Conservation (phyloP, 129 eudicot species). For the Artemisia annua region DNA sequence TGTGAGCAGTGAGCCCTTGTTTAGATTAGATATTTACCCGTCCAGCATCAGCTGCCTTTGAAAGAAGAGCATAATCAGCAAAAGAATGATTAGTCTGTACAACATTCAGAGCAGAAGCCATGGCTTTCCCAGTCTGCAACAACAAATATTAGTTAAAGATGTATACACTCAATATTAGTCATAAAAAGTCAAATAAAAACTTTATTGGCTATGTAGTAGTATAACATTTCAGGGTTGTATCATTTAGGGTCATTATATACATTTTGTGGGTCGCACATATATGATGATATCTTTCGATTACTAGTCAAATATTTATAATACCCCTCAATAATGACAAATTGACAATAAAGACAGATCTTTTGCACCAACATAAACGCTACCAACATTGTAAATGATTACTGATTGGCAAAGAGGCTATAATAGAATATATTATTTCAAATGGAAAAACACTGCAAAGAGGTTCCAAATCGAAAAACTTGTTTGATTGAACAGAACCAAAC, state of each 20-base stretch:
- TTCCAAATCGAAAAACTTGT: background rate
- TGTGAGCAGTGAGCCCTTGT: background rate
- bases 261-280: background rate
- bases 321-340: background rate
- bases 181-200: background rate
- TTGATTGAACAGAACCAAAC: background rate
- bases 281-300: conserved; percentile 3
- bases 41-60: conserved; percentile 61
- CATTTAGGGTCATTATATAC: conserved; percentile 13
- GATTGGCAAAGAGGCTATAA: background rate
- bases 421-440: background rate
- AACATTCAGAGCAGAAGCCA: conserved; percentile 82
- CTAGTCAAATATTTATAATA: background rate
- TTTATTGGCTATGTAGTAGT: no score
- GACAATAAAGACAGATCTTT: background rate
- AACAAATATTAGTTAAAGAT: background rate
- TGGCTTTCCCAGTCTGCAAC: conserved; percentile 69
- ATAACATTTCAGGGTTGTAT: background rate
- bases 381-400: background rate
- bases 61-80: conserved; percentile 76
- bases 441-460: background rate
- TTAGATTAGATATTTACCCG: conserved; percentile 46
- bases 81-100: conserved; percentile 75
- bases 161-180: background rate
- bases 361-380: background rate